A percentile compares a stretch with the other conserved stretches of the same genome.
Evolutionary conservation across 208 protist species (phyloP).

Genomic region (Spongospora subterranea): DNA sequence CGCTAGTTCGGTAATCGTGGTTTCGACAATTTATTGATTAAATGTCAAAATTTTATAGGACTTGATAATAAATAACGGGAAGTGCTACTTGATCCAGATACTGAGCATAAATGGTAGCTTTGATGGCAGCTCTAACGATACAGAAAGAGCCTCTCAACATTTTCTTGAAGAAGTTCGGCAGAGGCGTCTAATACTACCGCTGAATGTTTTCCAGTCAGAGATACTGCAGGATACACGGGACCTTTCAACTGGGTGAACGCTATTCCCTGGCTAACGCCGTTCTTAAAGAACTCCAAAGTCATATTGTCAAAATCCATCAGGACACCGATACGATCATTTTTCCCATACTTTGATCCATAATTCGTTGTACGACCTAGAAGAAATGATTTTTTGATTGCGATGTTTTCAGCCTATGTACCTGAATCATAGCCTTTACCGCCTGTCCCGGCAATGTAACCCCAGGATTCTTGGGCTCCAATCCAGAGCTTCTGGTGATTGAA

Average conservation of each 20-base stretch:
- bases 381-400: background rate
- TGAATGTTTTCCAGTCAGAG: constrained; percentile 16
- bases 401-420: background rate
- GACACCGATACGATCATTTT: constrained; percentile 35
- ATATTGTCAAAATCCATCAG: constrained; percentile 60
- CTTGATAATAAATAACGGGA: too few species aligned
- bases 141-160: constrained; percentile 56
- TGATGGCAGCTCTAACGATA: constrained; percentile 78
- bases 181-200: background rate
- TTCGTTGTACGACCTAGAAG: constrained; percentile 8
- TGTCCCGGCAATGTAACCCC: constrained; percentile 57
- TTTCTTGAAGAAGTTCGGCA: constrained; percentile 24
- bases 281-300: constrained; percentile 57
- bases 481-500: constrained; percentile 58
- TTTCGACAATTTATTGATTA: too few species aligned
- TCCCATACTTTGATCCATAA: constrained; percentile 53
- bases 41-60: too few species aligned
- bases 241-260: constrained; percentile 47
- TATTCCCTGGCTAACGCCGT: constrained; percentile 45
- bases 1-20: too few species aligned
- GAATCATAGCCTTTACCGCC: constrained; percentile 55
- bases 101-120: too few species aligned
- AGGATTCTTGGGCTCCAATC: constrained; percentile 56
- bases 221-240: constrained; percentile 52
- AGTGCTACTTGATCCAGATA: too few species aligned